Evolutionary conservation across 177 flowering plant species (phyloP).

Genomic region (Vitis hybrid): DNA sequence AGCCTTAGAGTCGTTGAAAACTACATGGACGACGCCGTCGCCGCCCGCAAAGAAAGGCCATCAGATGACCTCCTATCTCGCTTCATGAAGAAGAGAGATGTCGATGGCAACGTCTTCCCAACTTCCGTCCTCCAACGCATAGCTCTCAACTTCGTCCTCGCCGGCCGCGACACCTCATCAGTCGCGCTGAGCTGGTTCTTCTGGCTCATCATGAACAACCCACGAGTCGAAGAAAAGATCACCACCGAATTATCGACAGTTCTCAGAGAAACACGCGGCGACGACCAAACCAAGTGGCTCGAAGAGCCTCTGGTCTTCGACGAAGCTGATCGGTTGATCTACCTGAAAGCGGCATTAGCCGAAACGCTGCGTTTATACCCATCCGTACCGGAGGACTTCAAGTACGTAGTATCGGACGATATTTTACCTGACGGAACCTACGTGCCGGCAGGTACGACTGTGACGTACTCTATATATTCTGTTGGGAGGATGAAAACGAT

Average conservation of each 20-base stretch:
- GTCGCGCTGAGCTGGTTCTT: slow-evolving; percentile 97
- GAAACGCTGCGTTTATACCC: slow-evolving; percentile 90
- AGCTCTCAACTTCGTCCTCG: slow-evolving; percentile 89
- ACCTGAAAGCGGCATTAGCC: slow-evolving; percentile 78
- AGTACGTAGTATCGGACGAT: slow-evolving; percentile 77
- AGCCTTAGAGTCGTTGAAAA: slow-evolving; percentile 60
- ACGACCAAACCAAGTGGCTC: slow-evolving; percentile 48
- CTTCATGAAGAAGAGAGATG: slow-evolving; percentile 72
- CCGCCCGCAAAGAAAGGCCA: slow-evolving; percentile 54
- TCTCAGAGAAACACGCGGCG: slow-evolving; percentile 67
- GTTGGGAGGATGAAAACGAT: slow-evolving; percentile 78
- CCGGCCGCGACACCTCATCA: slow-evolving; percentile 96
- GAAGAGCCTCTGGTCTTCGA: slow-evolving; percentile 75
- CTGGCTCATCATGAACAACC: slow-evolving; percentile 67
- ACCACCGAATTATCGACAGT: slow-evolving; percentile 56
- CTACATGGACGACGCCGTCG: slow-evolving; percentile 68
- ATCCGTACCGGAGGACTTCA: slow-evolving; percentile 88
- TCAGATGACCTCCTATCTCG: slow-evolving; percentile 82
- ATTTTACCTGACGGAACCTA: slow-evolving; percentile 76
- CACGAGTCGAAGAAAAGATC: slow-evolving; percentile 61
- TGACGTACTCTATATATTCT: slow-evolving; percentile 90
- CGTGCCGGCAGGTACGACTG: slow-evolving; percentile 81
- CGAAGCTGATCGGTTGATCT: slow-evolving; percentile 68
- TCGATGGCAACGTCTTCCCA: slow-evolving; percentile 47
- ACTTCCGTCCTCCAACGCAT: slow-evolving; percentile 56